Percentiles rank a stretch among this genome's conserved stretches.
These are phyloP conservation scores for Hymenoscyphus albidus DNA, from an alignment of 2,329 filamentous ascomycete genomes.

Conservation along the genomic window DNA sequence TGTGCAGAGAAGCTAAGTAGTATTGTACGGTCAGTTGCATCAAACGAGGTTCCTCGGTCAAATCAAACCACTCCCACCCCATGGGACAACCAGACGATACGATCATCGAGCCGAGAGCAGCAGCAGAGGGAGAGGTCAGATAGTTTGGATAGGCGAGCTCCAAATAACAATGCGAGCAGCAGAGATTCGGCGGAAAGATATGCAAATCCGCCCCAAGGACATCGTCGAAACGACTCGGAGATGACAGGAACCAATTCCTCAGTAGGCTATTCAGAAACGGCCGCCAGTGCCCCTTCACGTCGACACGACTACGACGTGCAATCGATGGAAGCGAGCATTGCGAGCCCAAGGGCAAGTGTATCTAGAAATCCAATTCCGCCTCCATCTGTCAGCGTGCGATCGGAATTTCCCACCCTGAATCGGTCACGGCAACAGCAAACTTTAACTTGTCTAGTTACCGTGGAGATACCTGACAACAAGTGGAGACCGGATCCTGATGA, in stretches of 20 bases:
- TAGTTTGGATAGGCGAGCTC: constrained; percentile 18
- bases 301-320: constrained; percentile 94
- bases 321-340: constrained; percentile 84
- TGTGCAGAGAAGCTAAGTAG: constrained; percentile 84
- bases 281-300: constrained; percentile 63
- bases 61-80: constrained; percentile 54
- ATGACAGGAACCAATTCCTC: constrained; percentile 70
- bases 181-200: constrained; percentile 39
- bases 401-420: constrained; percentile 92
- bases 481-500: constrained; percentile 87
- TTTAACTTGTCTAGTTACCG: constrained; percentile 86
- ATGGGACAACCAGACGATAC: constrained; percentile 63
- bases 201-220: constrained; percentile 37
- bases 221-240: constrained; percentile 76
- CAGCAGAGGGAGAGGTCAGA: constrained; percentile 26
- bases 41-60: constrained; percentile 48
- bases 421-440: constrained; percentile 92
- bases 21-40: constrained; percentile 79
- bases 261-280: constrained; percentile 73
- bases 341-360: constrained; percentile 63
- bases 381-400: constrained; percentile 88
- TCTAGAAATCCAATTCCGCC: constrained; percentile 84
- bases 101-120: constrained; percentile 49
- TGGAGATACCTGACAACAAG: constrained; percentile 89
- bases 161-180: constrained; percentile 25